phyloP scores from a whole-genome alignment of 805 yeast genomes.

The Yamadazyma akitaensis region DNA sequence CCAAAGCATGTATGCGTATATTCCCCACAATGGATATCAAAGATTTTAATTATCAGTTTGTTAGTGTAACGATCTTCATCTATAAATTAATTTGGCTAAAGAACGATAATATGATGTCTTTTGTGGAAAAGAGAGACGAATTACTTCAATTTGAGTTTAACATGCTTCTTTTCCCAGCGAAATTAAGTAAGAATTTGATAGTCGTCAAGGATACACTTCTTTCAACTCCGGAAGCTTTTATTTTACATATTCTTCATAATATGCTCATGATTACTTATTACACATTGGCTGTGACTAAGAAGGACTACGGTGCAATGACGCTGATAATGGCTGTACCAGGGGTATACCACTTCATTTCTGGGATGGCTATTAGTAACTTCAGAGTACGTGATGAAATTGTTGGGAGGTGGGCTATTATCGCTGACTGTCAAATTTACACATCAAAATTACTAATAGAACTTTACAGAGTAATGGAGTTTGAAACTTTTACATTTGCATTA shows the following conservation, averaged over 20 bases:
- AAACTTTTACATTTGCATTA: slow-evolving; percentile 16
- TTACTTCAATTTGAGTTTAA: slow-evolving; percentile 20
- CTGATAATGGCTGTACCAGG: slow-evolving; percentile 21
- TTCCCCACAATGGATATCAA: slow-evolving; percentile 10
- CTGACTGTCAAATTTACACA: slow-evolving; percentile 16
- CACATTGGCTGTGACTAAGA: slow-evolving; percentile 13
- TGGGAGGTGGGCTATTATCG: slow-evolving; percentile 17
- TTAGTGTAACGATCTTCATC: slow-evolving; percentile 14
- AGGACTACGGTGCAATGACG: slow-evolving; percentile 14
- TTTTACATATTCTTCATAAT: slow-evolving; percentile 20
- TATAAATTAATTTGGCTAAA: slow-evolving; percentile 17
- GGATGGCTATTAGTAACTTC: slow-evolving; percentile 21
- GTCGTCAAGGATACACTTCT: slow-evolving; percentile 19
- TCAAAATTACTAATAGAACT: slow-evolving; percentile 16
- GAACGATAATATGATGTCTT: slow-evolving; percentile 2
- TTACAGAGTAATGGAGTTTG: slow-evolving; percentile 20
- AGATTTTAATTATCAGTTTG: slow-evolving; percentile 16
- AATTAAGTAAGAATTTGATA: slow-evolving; percentile 17
- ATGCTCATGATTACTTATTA: slow-evolving; percentile 18
- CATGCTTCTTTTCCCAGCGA: slow-evolving; percentile 22
- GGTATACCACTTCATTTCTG: slow-evolving; percentile 19
- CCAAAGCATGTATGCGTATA: slow-evolving; percentile 2
- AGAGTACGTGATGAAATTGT: slow-evolving; percentile 14
- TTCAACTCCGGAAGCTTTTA: slow-evolving; percentile 19
- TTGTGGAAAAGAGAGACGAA: slow-evolving; percentile 9